These are phyloP conservation scores for Talaromyces thailandensis DNA, from an alignment of 495 filamentous ascomycete species.

Conservation along the genomic window DNA sequence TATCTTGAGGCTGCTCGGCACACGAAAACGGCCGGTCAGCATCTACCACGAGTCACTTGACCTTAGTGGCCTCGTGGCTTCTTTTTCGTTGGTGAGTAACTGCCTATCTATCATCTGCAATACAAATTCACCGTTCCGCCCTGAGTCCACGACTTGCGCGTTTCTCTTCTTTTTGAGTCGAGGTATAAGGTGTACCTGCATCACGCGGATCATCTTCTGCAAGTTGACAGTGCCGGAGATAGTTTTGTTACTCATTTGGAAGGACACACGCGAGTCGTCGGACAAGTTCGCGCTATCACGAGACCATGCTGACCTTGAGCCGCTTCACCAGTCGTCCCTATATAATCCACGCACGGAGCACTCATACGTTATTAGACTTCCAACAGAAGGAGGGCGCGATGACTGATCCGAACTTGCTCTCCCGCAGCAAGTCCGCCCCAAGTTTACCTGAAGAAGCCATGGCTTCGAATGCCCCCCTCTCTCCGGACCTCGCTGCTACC, in stretches of 20 bases:
- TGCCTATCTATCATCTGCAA: neutral
- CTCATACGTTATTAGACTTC: constrained; percentile 34
- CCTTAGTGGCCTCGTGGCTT: neutral
- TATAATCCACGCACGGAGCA: constrained; percentile 23
- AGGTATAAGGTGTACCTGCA: neutral
- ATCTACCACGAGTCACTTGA: neutral
- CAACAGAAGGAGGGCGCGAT: constrained; percentile 33
- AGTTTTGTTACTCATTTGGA: neutral
- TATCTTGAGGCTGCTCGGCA: neutral
- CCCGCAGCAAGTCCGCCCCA: constrained; percentile 19
- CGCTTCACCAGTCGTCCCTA: constrained; percentile 37
- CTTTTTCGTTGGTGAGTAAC: neutral
- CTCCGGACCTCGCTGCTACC: constrained; percentile 10
- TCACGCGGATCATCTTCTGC: neutral
- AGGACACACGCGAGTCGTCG: neutral
- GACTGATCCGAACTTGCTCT: constrained; percentile 18
- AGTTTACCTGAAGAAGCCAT: constrained; percentile 19
- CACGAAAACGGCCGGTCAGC: neutral
- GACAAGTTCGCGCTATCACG: neutral
- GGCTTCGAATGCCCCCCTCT: constrained; percentile 17
- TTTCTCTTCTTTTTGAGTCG: neutral
- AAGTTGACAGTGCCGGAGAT: neutral
- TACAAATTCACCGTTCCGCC: neutral
- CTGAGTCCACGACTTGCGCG: neutral
- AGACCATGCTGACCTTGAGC: constrained; percentile 32